Evolutionary conservation across 768 basidiomycete species (phyloP).

Genomic region (Cantharellus anzutake): DNA sequence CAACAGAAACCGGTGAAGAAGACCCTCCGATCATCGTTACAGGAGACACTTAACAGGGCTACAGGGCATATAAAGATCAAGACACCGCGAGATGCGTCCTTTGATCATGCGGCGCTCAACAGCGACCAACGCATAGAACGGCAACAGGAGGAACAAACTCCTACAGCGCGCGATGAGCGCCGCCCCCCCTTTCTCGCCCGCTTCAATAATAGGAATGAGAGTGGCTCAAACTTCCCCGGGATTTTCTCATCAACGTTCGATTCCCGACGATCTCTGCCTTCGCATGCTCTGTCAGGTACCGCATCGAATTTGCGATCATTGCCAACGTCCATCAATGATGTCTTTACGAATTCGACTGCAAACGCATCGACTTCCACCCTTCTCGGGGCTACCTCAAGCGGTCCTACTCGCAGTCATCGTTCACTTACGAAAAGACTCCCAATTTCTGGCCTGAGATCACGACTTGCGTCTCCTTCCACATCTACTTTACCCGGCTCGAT

Average conservation of each 20-base stretch:
- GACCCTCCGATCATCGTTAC: constrained; percentile 45
- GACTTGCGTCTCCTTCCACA: constrained; percentile 12
- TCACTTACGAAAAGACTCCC: not conserved
- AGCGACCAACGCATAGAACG: constrained; percentile 21
- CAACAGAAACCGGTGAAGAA: constrained; percentile 35
- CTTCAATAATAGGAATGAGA: not conserved
- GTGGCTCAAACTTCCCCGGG: not conserved
- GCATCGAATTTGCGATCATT: not conserved
- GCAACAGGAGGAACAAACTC: constrained; percentile 24
- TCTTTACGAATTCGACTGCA: not conserved
- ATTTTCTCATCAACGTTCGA: not conserved
- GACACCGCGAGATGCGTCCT: constrained; percentile 1
- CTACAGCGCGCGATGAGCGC: not conserved
- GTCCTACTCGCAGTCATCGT: not conserved
- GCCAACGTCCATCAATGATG: not conserved
- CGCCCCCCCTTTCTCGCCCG: not conserved
- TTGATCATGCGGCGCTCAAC: constrained; percentile 28
- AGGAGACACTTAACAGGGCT: constrained; percentile 44
- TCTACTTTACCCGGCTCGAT: not conserved
- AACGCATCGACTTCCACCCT: not conserved
- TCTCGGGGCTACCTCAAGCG: not conserved
- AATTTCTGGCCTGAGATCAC: not conserved
- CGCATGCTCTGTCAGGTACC: not conserved
- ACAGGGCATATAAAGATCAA: constrained; percentile 20
- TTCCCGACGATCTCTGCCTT: not conserved